Percentiles rank a stretch among this genome's conserved stretches.
Evolutionary conservation across 2,329 filamentous ascomycete genomes (phyloP).

Genomic region (Alternaria sp.): DNA sequence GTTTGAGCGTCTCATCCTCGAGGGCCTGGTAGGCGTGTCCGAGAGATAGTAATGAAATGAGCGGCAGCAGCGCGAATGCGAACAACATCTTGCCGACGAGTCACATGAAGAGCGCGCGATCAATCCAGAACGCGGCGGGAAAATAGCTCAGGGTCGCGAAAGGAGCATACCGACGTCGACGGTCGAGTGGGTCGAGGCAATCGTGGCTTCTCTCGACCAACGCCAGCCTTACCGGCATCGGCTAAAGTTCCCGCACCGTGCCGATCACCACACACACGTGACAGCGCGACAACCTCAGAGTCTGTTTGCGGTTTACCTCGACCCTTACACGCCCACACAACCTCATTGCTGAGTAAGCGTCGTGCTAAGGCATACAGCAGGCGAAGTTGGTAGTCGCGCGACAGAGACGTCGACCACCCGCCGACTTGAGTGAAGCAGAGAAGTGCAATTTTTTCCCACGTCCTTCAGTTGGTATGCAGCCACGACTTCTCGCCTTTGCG

Average conservation of each 20-base stretch:
- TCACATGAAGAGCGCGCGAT: conserved; percentile 21
- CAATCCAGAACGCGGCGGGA: background rate
- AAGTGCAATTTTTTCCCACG: background rate
- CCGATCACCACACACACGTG: conserved; percentile 27
- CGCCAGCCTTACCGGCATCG: background rate
- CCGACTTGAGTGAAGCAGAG: background rate
- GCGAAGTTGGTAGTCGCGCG: background rate
- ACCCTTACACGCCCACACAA: background rate
- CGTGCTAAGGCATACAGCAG: background rate
- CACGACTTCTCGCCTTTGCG: conserved; percentile 30
- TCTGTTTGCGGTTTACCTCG: background rate
- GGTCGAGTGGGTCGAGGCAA: conserved; percentile 7
- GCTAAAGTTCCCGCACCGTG: background rate
- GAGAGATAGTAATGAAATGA: conserved; percentile 36
- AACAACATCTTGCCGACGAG: conserved; percentile 26
- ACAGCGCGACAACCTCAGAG: conserved; percentile 13
- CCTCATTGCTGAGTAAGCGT: background rate
- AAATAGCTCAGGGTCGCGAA: background rate
- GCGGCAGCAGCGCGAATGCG: conserved; percentile 30
- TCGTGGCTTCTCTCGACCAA: conserved; percentile 7
- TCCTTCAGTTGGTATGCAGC: conserved; percentile 35
- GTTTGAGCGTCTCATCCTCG: conserved; percentile 76
- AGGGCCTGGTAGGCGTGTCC: conserved; percentile 65
- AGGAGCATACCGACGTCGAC: conserved; percentile 5
- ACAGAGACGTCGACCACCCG: background rate